Percentiles rank a stretch among this genome's conserved stretches.
Conservation (phyloP, 202 grass and related monocot species). For the Schoenoplectus tabernaemontani region DNA sequence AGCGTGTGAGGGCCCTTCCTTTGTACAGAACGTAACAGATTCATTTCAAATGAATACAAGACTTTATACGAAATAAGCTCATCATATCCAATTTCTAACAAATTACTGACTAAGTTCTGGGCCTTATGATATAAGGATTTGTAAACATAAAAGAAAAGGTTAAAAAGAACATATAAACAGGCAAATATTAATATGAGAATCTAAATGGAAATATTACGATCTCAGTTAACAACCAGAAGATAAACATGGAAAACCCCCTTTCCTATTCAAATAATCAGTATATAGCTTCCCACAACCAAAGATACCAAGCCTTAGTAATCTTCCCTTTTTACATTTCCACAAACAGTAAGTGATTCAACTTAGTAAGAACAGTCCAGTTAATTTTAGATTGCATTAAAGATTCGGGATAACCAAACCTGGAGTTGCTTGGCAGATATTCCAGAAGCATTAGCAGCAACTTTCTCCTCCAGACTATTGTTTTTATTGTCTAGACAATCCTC, state of each 20-base stretch:
- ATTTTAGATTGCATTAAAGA: background rate
- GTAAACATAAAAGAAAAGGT: background rate
- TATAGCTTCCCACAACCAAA: background rate
- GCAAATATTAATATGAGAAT: background rate
- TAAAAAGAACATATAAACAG: background rate
- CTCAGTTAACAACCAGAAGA: background rate
- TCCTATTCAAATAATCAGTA: background rate
- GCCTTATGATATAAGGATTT: background rate
- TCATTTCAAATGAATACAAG: background rate
- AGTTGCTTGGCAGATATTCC: conserved; percentile 81
- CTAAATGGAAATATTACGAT: background rate
- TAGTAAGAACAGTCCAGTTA: background rate
- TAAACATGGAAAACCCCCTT: background rate
- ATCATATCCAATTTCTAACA: background rate
- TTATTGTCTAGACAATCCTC: conserved; percentile 37
- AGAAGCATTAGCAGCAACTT: conserved; percentile 69
- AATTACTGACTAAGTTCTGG: background rate
- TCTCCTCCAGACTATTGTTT: conserved; percentile 34
- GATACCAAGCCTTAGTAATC: background rate
- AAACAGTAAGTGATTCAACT: background rate
- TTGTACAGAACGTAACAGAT: background rate
- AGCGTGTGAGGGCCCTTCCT: background rate
- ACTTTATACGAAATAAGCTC: background rate
- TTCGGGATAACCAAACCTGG: conserved; percentile 35
- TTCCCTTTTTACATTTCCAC: background rate